Conservation (phyloP, 768 basidiomycete species). For the Podaxis rugospora region DNA sequence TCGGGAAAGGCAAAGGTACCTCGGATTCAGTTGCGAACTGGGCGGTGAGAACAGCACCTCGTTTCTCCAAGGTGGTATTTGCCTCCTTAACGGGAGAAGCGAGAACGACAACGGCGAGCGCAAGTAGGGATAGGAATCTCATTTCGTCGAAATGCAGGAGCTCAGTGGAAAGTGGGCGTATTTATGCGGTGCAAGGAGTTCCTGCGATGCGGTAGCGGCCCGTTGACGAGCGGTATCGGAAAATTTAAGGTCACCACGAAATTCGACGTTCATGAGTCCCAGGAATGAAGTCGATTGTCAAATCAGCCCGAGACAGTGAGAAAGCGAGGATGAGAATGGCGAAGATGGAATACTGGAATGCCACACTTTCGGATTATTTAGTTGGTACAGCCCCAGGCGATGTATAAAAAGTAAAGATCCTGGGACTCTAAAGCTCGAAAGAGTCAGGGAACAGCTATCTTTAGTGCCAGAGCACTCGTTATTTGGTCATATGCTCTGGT, state of each 20-base stretch:
- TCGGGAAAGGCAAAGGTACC: constrained; percentile 12
- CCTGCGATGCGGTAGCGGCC: background rate
- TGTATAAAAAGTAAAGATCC: background rate
- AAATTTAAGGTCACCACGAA: constrained; percentile 1
- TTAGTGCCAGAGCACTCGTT: background rate
- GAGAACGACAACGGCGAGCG: background rate
- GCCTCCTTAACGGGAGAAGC: constrained; percentile 2
- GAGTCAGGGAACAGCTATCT: background rate
- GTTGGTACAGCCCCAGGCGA: background rate
- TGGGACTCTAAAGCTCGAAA: background rate
- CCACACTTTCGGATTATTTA: background rate
- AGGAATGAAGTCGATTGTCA: background rate
- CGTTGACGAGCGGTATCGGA: background rate
- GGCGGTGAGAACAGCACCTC: constrained; percentile 23
- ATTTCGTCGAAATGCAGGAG: background rate
- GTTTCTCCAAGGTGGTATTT: constrained; percentile 15
- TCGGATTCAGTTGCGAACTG: constrained; percentile 27
- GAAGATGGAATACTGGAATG: background rate
- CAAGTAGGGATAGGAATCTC: constrained; percentile 1
- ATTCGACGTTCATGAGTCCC: background rate
- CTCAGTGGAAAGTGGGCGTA: background rate
- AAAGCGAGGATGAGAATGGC: background rate
- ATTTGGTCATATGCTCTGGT: background rate
- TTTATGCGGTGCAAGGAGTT: background rate
- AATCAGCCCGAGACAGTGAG: background rate